Base-by-base conservation (phyloP, 176 grass and related monocot genomes). In the Carex cristatella region DNA sequence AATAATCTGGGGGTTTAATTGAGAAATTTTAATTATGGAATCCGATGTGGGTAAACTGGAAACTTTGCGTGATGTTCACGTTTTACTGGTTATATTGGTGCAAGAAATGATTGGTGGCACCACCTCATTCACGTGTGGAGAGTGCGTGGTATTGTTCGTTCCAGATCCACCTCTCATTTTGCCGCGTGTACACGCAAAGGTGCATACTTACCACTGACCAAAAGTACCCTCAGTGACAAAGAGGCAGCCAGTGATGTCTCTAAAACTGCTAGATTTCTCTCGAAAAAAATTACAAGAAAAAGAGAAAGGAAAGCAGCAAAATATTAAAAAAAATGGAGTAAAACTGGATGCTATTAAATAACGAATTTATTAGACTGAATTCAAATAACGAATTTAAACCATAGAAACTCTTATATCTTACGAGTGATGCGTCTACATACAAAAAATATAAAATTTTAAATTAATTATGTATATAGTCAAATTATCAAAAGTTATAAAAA, bases 81-180 rank as follows among this genome's bases (percentile, higher is more conserved):
- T 64, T 81, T 81, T 63, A 59, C 42, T 8, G 78, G 14, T n/a
- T 81, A 64, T 27, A 42, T 62, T 23, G 56, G 44, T 54, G 81
- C 44, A 64, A 48, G 35, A 83, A 69, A 83, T 83, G 62, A 83
- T 69, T 69, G 23, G 40, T 1, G 40, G 44, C 62, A 67, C 81
- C 62, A 53, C 62, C 54, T 33, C 37, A 18, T 2, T 65, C 80
- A 83, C 81, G 81, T 83, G 79, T 82, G 42, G 5, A 79, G 33
- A 30, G 74, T 58, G 30, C 74, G 58, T 79, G 74, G 74, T 54
- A 42, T 64, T 18, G 60, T 82, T 82, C 59, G 13, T 18, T 65
- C 14, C 37, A 65, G 79, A 82, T 65, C 61, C 35, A 51, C 59
- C 79, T 82, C 79, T 65, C 60, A 63, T 81, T 28, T 83, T 83